A percentile compares a stretch with the other conserved stretches of the same genome.
These are phyloP conservation scores for Alternaria sp. DNA, from an alignment of 2,329 filamentous ascomycete genomes.

Conservation along the genomic window DNA sequence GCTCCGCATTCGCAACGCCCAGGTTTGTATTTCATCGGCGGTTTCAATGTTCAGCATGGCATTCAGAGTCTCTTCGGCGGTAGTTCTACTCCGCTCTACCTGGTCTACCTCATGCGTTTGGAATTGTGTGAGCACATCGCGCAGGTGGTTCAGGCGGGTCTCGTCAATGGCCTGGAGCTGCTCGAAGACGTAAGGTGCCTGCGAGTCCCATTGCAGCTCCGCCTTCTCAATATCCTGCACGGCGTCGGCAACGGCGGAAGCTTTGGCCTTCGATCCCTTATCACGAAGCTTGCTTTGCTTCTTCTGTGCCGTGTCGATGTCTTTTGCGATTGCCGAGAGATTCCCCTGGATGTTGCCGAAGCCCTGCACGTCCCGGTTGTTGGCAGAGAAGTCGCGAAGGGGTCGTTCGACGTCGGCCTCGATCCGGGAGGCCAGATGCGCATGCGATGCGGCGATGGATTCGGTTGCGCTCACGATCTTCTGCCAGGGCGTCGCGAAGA, in stretches of 20 bases:
- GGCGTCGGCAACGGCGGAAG: constrained; percentile 78
- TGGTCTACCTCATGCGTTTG: constrained; percentile 92
- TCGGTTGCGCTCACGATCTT: constrained; percentile 83
- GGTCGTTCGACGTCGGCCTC: constrained; percentile 88
- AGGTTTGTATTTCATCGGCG: constrained; percentile 82
- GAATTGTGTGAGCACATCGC: constrained; percentile 89
- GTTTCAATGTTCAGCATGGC: constrained; percentile 86
- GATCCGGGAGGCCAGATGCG: constrained; percentile 78
- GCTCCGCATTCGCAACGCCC: constrained; percentile 57
- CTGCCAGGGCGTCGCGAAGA: constrained; percentile 91
- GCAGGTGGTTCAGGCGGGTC: constrained; percentile 83
- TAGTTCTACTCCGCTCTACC: constrained; percentile 75
- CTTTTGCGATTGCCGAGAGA: constrained; percentile 78
- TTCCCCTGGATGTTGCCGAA: constrained; percentile 85
- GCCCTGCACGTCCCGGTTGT: constrained; percentile 76
- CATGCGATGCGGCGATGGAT: constrained; percentile 81
- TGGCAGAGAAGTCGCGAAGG: constrained; percentile 74
- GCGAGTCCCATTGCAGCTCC: constrained; percentile 88
- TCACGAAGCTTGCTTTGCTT: constrained; percentile 83
- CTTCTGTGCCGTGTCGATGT: constrained; percentile 82
- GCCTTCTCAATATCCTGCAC: constrained; percentile 76
- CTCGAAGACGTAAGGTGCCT: constrained; percentile 94
- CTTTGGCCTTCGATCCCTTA: constrained; percentile 78
- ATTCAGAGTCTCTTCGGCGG: constrained; percentile 80
- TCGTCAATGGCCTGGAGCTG: constrained; percentile 91